Conservation (phyloP, 768 basidiomycete genomes). For the Harrya chromipes region DNA sequence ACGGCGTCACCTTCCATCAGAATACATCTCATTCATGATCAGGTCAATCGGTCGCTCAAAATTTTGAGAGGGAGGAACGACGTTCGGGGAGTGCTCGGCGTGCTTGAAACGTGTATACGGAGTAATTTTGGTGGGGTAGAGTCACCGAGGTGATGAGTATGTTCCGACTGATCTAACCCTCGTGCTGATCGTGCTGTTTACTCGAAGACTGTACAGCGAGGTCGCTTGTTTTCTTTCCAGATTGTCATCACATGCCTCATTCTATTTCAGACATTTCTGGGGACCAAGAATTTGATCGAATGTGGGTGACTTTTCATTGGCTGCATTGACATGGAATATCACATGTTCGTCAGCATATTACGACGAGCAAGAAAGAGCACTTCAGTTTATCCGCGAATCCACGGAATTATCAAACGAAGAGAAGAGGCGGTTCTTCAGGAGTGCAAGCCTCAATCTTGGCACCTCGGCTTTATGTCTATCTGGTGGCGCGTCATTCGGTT, state of each 20-base stretch:
- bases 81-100: constrained; percentile 80
- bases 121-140: constrained; percentile 94
- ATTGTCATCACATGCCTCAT: constrained; percentile 10
- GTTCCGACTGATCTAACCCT: neutral
- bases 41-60: constrained; percentile 74
- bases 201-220: constrained; percentile 79
- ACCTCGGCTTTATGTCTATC: constrained; percentile 90
- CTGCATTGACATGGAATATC: neutral
- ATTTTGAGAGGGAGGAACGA: constrained; percentile 74
- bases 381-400: constrained; percentile 74
- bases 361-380: constrained; percentile 69
- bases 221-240: constrained; percentile 32
- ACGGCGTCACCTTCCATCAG: neutral
- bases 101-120: constrained; percentile 87
- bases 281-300: constrained; percentile 90
- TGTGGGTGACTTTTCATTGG: constrained; percentile 39
- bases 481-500: constrained; percentile 95
- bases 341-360: constrained; percentile 62
- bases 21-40: neutral
- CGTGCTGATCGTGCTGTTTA: constrained; percentile 6
- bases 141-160: constrained; percentile 57
- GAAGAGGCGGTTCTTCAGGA: constrained; percentile 90
- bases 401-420: constrained; percentile 77
- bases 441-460: constrained; percentile 85
- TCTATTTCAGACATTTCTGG: constrained; percentile 71